Conservation (phyloP, 2,329 filamentous ascomycete genomes). For the Penicillium sp. region DNA sequence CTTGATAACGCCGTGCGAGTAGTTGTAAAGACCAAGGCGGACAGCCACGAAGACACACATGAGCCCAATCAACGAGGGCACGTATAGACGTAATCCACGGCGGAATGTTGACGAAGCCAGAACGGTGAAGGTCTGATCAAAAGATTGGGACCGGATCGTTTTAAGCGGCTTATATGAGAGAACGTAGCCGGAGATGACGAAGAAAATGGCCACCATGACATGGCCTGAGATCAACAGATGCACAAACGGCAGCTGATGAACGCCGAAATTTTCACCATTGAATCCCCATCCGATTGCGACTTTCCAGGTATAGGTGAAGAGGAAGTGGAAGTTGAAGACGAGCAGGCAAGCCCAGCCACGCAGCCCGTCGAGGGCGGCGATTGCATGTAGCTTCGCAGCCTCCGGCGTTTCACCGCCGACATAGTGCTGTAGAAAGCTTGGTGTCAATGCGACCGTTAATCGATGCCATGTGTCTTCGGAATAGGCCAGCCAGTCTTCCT, state of each 20-base stretch:
- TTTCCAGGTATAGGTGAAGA: conserved; percentile 46
- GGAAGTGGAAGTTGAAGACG: conserved; percentile 49
- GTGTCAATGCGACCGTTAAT: conserved; percentile 32
- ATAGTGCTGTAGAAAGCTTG: conserved; percentile 37
- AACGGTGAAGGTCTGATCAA: conserved; percentile 40
- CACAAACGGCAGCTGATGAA: conserved; percentile 43
- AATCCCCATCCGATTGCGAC: conserved; percentile 43
- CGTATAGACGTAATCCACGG: conserved; percentile 43
- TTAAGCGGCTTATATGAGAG: conserved; percentile 45
- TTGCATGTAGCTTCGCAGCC: conserved; percentile 34
- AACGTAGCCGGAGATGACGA: conserved; percentile 51
- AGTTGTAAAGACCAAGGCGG: conserved; percentile 42
- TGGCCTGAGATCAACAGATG: conserved; percentile 46
- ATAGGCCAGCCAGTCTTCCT: conserved; percentile 28
- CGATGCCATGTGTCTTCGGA: conserved; percentile 23
- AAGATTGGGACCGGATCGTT: conserved; percentile 37
- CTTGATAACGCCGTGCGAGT: conserved; percentile 35
- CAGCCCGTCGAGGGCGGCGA: conserved; percentile 43
- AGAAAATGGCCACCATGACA: conserved; percentile 50
- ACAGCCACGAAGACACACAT: conserved; percentile 43
- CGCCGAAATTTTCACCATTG: conserved; percentile 38
- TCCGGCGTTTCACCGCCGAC: conserved; percentile 31
- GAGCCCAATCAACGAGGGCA: conserved; percentile 43
- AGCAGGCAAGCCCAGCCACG: conserved; percentile 46
- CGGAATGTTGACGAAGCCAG: conserved; percentile 47